Percentiles rank a stretch among this genome's conserved stretches.
phyloP scores from a whole-genome alignment of 805 yeast species.

The Kluyveromyces starmeri region DNA sequence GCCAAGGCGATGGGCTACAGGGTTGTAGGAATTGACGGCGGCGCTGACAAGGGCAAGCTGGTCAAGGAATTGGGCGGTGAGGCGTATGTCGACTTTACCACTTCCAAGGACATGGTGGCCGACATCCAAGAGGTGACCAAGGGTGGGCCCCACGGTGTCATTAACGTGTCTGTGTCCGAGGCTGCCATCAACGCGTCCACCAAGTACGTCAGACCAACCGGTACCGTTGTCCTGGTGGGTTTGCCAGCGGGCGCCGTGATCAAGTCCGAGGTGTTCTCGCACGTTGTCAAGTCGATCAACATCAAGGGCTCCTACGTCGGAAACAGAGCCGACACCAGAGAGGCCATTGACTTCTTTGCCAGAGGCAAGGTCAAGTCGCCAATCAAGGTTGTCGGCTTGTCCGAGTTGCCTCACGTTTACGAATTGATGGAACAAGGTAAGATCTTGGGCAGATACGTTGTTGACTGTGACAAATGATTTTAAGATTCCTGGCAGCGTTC shows the following conservation, averaged over 20 bases:
- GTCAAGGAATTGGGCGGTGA: slow-evolving; percentile 56
- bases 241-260: slow-evolving; percentile 70
- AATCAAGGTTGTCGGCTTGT: slow-evolving; percentile 48
- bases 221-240: slow-evolving; percentile 64
- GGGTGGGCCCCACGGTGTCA: slow-evolving; percentile 65
- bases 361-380: slow-evolving; percentile 61
- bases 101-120: slow-evolving; percentile 40
- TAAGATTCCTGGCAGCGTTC: no score
- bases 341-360: slow-evolving; percentile 61
- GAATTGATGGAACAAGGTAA: slow-evolving; percentile 48
- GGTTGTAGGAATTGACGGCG: slow-evolving; percentile 68
- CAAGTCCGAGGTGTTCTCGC: slow-evolving; percentile 55
- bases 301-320: slow-evolving; percentile 82
- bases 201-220: slow-evolving; percentile 52
- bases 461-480: slow-evolving; percentile 56
- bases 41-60: slow-evolving; percentile 52
- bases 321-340: slow-evolving; percentile 74
- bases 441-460: slow-evolving; percentile 73
- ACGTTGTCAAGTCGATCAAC: slow-evolving; percentile 61
- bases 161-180: slow-evolving; percentile 54
- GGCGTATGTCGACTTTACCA: slow-evolving; percentile 47
- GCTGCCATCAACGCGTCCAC: slow-evolving; percentile 40
- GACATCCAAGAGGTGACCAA: slow-evolving; percentile 40
- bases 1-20: slow-evolving; percentile 68
- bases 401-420: slow-evolving; percentile 45